Evolutionary conservation across 306 rosid species (phyloP).

Genomic region (Canavalia ensiformis): DNA sequence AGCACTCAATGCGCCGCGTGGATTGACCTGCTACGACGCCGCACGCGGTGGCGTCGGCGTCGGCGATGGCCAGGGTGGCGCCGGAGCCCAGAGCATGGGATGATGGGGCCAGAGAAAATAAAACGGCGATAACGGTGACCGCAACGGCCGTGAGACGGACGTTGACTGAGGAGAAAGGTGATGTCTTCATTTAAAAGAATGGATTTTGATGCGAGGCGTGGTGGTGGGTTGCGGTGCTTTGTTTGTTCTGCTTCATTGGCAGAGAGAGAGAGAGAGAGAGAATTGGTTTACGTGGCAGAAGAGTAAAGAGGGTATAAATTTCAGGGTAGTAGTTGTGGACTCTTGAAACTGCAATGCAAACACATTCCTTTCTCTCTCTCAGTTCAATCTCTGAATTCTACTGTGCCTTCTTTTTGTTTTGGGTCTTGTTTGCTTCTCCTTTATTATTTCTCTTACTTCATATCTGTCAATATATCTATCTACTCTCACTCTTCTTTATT

Average conservation of each 20-base stretch:
- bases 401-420: background rate
- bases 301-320: background rate
- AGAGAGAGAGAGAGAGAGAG: constrained; percentile 34
- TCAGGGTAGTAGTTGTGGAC: constrained; percentile 38
- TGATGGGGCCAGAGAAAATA: constrained; percentile 37
- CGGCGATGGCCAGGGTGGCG: constrained; percentile 70
- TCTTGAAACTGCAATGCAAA: background rate
- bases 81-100: constrained; percentile 78
- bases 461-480: background rate
- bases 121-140: constrained; percentile 3
- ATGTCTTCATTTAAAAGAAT: constrained; percentile 70
- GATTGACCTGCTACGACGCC: constrained; percentile 66
- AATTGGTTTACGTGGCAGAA: background rate
- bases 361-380: background rate
- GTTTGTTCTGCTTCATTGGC: constrained; percentile 65
- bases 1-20: constrained; percentile 69
- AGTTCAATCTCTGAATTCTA: background rate
- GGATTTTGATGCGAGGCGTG: constrained; percentile 47
- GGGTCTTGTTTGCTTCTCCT: constrained; percentile 17
- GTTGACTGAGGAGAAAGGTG: constrained; percentile 43
- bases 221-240: constrained; percentile 47
- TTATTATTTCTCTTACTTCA: background rate
- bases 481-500: too few relatives aligned
- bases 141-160: constrained; percentile 23
- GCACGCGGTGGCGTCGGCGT: constrained; percentile 68